Evolutionary conservation across 2,329 filamentous ascomycete species (phyloP).

Genomic region (Blastomyces emzantsi): DNA sequence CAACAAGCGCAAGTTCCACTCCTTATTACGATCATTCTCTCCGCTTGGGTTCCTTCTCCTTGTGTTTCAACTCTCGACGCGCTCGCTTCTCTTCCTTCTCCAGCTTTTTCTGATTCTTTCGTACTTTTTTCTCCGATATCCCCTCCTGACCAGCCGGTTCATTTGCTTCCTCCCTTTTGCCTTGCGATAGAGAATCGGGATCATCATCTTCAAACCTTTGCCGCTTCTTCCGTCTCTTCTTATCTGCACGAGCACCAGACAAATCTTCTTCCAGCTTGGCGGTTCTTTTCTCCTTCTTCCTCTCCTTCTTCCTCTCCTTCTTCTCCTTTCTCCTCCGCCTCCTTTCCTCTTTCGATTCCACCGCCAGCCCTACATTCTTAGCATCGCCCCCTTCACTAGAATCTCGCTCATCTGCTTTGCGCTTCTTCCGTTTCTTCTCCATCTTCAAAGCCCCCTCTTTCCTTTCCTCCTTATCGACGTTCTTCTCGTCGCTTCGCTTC

Average conservation of each 20-base stretch:
- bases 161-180: slow-evolving; percentile 19
- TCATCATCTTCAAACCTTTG: slow-evolving; percentile 9
- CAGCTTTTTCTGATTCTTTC: slow-evolving; percentile 26
- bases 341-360: slow-evolving; percentile 19
- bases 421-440: slow-evolving; percentile 8
- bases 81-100: slow-evolving; percentile 21
- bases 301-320: slow-evolving; percentile 11
- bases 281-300: slow-evolving; percentile 14
- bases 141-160: slow-evolving; percentile 7
- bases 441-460: not conserved
- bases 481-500: slow-evolving; percentile 14
- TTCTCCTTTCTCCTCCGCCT: slow-evolving; percentile 11
- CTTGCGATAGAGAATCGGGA: slow-evolving; percentile 5
- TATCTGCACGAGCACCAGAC: slow-evolving; percentile 8
- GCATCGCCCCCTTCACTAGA: slow-evolving; percentile 4
- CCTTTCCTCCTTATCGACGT: slow-evolving; percentile 12
- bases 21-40: slow-evolving; percentile 24
- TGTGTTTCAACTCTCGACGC: slow-evolving; percentile 21
- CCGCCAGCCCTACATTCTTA: slow-evolving; percentile 15
- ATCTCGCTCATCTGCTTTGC: slow-evolving; percentile 19
- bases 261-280: slow-evolving; percentile 7
- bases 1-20: slow-evolving; percentile 11
- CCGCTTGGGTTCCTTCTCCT: slow-evolving; percentile 39
- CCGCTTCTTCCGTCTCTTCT: slow-evolving; percentile 14
- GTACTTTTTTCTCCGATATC: slow-evolving; percentile 17